Evolutionary conservation across 139 green algal species (phyloP), one percentile per base, ranked within the genome.

Genomic region (Limnomonas spitsbergensis): DNA sequence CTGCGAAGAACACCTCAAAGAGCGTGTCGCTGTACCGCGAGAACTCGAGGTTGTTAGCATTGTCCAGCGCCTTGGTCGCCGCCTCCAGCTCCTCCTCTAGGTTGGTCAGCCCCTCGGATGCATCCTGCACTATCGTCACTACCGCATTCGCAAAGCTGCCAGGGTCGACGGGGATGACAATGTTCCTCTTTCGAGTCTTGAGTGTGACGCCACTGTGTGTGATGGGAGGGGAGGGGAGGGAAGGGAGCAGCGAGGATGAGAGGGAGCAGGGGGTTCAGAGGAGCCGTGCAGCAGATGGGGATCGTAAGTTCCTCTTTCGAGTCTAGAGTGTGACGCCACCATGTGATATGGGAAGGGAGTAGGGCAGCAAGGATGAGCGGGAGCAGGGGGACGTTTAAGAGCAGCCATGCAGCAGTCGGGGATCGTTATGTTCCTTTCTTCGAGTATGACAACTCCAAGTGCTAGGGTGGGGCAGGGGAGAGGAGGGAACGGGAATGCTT

Each of bases 101-200:
- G 32, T 82, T 82, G 34, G 40, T 82, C 38, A 86, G 85, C 40
- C 90, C 84, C 40, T 95, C 83, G 3, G 83, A 54, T 34, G 83
- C 79, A 71, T 97, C 93, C 47, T 90, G 80, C 61, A 96, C 92
- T 38, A 98, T 92, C 36, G 89, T 78, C 29, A 98, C 83, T 7
- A 98, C 88, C 38, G 91, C 91, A 85, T 96, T 87, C 0, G 95
- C 93, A 86, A 98, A 98, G 9, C 93, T 95, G 36, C 85, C 87
- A 3, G 95, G 95, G 76, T 98, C 95, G 39, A 94, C 89, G 31
- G 95, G 92, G 76, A 98, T 92, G 29, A 93, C 91, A 80, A 98
- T 98, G 81, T 98, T 98, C 73, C 95, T 84, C 87, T 98, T 98
- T 66, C 95, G 88, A 68, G 94, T 98, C 79, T 98, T 98, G 81